These are phyloP conservation scores for Myxozyma geophila DNA, from an alignment of 805 yeast genomes.

Conservation along the genomic window DNA sequence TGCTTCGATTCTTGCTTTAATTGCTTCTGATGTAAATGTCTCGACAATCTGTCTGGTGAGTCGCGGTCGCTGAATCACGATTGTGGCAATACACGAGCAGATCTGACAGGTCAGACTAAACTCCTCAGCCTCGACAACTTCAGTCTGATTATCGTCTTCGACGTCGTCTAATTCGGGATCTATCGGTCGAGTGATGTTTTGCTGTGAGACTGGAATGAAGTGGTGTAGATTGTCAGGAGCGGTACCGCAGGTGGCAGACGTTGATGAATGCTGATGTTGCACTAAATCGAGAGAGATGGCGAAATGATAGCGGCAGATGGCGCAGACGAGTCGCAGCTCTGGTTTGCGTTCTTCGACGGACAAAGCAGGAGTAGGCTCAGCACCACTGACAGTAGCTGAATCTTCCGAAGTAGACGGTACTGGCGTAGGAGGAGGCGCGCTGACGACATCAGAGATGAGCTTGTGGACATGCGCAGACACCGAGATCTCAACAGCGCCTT, in stretches of 20 bases:
- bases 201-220: constrained; percentile 18
- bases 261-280: not conserved
- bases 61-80: constrained; percentile 38
- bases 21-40: constrained; percentile 55
- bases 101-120: constrained; percentile 18
- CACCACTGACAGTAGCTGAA: not conserved
- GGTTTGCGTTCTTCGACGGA: not conserved
- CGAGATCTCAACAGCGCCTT: constrained; percentile 13
- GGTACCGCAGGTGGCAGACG: constrained; percentile 12
- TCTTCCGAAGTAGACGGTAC: not conserved
- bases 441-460: constrained; percentile 16
- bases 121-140: constrained; percentile 4
- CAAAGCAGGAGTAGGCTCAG: not conserved
- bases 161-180: not conserved
- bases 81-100: constrained; percentile 11
- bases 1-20: constrained; percentile 57
- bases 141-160: not conserved
- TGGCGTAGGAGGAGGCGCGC: not conserved
- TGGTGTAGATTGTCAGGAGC: constrained; percentile 26
- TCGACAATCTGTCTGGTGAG: constrained; percentile 54
- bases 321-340: constrained; percentile 16
- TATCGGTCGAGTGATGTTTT: not conserved
- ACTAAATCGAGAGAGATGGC: constrained; percentile 5
- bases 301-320: constrained; percentile 29
- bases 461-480: constrained; percentile 26